These are phyloP conservation scores for Euryodendron excelsum DNA, from an alignment of 148 eudicot species.

Conservation along the genomic window DNA sequence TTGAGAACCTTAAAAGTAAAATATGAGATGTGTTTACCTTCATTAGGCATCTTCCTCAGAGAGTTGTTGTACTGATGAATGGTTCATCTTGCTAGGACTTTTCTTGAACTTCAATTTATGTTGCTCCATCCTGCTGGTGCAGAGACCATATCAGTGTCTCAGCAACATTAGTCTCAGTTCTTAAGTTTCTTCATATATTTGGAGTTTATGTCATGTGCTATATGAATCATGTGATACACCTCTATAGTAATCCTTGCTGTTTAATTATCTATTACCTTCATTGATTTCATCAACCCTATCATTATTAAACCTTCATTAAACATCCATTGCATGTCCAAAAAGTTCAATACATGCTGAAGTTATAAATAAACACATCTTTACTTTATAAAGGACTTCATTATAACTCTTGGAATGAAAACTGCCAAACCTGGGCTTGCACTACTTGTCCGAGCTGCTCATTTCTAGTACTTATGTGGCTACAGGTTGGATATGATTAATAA, in stretches of 20 bases:
- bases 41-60: too few species aligned
- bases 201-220: not conserved
- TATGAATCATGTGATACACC: not conserved
- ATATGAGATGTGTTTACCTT: too few species aligned
- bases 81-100: not conserved
- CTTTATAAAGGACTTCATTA: not conserved
- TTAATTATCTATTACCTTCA: not conserved
- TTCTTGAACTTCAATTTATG: not conserved
- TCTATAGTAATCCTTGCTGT: not conserved
- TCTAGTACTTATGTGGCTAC: constrained; percentile 17
- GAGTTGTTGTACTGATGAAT: too few species aligned
- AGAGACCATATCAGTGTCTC: not conserved
- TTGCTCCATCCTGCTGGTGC: not conserved
- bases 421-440: not conserved
- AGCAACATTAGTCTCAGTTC: not conserved
- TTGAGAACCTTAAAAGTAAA: not conserved
- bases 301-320: not conserved
- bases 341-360: not conserved
- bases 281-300: not conserved
- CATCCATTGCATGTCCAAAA: not conserved
- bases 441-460: not conserved
- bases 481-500: constrained; percentile 67
- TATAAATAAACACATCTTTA: not conserved
- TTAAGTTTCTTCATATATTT: not conserved
- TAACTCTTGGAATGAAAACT: not conserved